Evolutionary conservation across 2,329 filamentous ascomycete genomes (phyloP).

Genomic region (Macrophomina pseudophaseolina): DNA sequence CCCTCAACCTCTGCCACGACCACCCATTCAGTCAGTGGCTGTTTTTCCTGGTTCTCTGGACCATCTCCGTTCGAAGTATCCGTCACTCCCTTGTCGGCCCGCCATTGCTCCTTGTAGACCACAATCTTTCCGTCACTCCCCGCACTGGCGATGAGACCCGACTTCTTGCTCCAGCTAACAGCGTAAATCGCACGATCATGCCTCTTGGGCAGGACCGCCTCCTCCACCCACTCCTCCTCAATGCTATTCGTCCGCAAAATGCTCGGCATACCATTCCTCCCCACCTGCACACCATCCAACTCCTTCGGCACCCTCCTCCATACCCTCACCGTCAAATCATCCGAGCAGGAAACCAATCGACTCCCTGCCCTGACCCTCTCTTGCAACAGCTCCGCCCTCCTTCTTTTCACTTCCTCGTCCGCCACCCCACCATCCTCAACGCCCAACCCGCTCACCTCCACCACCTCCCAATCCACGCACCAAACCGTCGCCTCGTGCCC

Average conservation of each 20-base stretch:
- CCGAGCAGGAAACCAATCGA: slow-evolving; percentile 80
- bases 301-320: slow-evolving; percentile 72
- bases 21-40: slow-evolving; percentile 65
- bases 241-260: slow-evolving; percentile 77
- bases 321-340: slow-evolving; percentile 78
- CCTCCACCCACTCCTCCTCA: slow-evolving; percentile 84
- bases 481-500: slow-evolving; percentile 89
- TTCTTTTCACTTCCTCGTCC: slow-evolving; percentile 37
- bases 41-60: slow-evolving; percentile 29
- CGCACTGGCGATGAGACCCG: slow-evolving; percentile 81
- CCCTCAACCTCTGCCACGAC: slow-evolving; percentile 71
- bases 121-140: slow-evolving; percentile 85
- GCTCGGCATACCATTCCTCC: slow-evolving; percentile 75
- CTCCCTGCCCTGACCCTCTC: slow-evolving; percentile 51
- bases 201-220: slow-evolving; percentile 71
- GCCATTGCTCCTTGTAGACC: slow-evolving; percentile 72
- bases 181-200: slow-evolving; percentile 87
- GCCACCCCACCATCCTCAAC: slow-evolving; percentile 32
- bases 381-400: slow-evolving; percentile 43
- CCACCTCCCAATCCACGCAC: slow-evolving; percentile 73
- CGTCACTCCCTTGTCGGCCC: slow-evolving; percentile 32
- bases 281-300: slow-evolving; percentile 48
- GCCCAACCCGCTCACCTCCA: slow-evolving; percentile 38
- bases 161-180: slow-evolving; percentile 78
- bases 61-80: slow-evolving; percentile 31